These are phyloP conservation scores for Hypoxylon crocopeplum DNA, from an alignment of 495 filamentous ascomycete species.

Conservation along the genomic window DNA sequence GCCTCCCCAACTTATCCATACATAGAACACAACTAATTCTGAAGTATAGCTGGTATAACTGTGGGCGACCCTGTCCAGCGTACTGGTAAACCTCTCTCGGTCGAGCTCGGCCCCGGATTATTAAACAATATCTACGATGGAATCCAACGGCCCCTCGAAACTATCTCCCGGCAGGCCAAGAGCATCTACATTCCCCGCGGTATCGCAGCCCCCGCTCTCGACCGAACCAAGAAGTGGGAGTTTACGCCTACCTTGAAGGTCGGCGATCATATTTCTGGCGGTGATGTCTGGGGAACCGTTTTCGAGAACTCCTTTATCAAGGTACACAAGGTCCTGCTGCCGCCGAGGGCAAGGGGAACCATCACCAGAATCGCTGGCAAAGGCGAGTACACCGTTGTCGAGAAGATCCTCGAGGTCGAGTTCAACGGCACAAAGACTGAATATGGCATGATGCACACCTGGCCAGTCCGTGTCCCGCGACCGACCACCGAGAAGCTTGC, in stretches of 20 bases:
- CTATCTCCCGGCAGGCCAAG: constrained; percentile 75
- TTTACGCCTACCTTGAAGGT: constrained; percentile 91
- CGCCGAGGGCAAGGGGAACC: constrained; percentile 85
- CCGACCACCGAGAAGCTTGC: constrained; percentile 89
- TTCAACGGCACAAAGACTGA: constrained; percentile 95
- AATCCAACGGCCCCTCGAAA: constrained; percentile 91
- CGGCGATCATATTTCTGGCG: constrained; percentile 94
- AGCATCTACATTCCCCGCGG: constrained; percentile 98
- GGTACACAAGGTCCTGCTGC: constrained; percentile 95
- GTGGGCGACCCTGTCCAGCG: constrained; percentile 92
- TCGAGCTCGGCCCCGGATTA: constrained; percentile 95
- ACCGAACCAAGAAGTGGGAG: constrained; percentile 91
- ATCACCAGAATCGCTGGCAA: constrained; percentile 89
- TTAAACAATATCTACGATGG: constrained; percentile 99
- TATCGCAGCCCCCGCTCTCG: constrained; percentile 85
- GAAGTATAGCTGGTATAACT: constrained; percentile 79
- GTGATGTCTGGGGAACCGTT: constrained; percentile 92
- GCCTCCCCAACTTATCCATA: too few species aligned
- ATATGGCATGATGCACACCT: constrained; percentile 96
- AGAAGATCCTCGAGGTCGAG: constrained; percentile 94
- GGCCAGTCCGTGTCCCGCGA: constrained; percentile 97
- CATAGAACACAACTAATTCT: constrained; percentile 9
- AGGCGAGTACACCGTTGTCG: constrained; percentile 91
- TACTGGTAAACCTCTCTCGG: constrained; percentile 93
- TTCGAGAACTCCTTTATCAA: constrained; percentile 95